These are phyloP conservation scores for Boletus subcaerulescens DNA, from an alignment of 768 basidiomycete species.

Conservation along the genomic window DNA sequence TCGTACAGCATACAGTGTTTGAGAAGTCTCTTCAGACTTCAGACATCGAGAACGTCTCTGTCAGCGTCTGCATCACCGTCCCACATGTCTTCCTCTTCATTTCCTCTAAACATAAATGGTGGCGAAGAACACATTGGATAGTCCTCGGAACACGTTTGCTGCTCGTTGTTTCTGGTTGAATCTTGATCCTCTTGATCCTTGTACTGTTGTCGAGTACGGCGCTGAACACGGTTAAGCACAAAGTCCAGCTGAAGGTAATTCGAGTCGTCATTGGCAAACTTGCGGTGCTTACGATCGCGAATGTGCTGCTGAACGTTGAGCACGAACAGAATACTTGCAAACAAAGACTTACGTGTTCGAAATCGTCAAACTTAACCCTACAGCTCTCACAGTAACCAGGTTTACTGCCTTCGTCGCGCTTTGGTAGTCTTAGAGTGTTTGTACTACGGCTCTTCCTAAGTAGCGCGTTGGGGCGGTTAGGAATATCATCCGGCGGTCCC, in stretches of 20 bases:
- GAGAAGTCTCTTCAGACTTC: constrained; percentile 18
- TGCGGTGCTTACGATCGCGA: constrained; percentile 66
- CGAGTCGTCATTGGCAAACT: constrained; percentile 71
- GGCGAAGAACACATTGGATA: constrained; percentile 25
- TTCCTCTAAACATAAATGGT: neutral
- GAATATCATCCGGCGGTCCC: constrained; percentile 67
- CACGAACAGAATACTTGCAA: neutral
- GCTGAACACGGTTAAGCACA: constrained; percentile 60
- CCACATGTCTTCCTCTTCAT: constrained; percentile 24
- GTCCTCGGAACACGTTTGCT: constrained; percentile 16
- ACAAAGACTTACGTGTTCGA: constrained; percentile 55
- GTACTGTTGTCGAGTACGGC: constrained; percentile 35
- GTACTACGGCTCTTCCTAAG: constrained; percentile 80
- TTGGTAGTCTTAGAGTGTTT: constrained; percentile 69
- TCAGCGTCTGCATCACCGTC: constrained; percentile 17
- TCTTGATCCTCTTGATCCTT: constrained; percentile 25
- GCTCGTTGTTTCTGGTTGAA: constrained; percentile 5
- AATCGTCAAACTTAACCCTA: constrained; percentile 84
- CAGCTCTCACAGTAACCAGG: constrained; percentile 99
- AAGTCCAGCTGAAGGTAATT: constrained; percentile 81
- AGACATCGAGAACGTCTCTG: constrained; percentile 20
- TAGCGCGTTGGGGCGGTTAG: constrained; percentile 44
- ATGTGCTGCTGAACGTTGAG: constrained; percentile 56
- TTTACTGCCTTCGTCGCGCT: constrained; percentile 82
- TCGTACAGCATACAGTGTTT: constrained; percentile 11